Evolutionary conservation across 106 monocot species (phyloP).

Genomic region (Dendrobium huoshanense): DNA sequence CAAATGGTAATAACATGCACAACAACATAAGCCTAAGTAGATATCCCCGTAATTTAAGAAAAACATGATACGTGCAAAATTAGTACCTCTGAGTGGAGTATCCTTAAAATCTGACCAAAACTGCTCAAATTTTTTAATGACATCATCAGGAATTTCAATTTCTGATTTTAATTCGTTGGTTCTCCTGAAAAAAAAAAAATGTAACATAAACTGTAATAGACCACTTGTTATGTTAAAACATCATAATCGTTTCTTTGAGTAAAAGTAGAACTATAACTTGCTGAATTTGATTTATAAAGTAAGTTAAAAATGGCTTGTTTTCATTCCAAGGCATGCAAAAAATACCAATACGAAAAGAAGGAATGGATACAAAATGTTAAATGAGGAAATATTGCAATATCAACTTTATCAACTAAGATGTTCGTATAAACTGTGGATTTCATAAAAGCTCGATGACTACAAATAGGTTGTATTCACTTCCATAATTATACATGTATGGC

Average conservation of each 20-base stretch:
- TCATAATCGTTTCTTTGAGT: not conserved
- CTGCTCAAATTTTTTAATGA: slow-evolving; percentile 66
- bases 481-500: not conserved
- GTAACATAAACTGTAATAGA: not conserved
- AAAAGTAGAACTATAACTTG: not conserved
- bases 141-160: slow-evolving; percentile 72
- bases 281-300: not conserved
- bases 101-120: slow-evolving; percentile 76
- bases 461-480: not conserved
- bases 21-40: not conserved
- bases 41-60: not conserved
- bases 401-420: not conserved
- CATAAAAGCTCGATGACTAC: not conserved
- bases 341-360: not conserved
- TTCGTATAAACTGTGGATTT: not conserved
- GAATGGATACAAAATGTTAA: not conserved
- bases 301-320: not conserved
- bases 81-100: slow-evolving; percentile 68
- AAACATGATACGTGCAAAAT: slow-evolving; percentile 7
- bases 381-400: not conserved
- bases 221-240: not conserved
- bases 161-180: slow-evolving; percentile 88
- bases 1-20: not conserved
- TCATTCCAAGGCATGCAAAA: not conserved
- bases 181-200: slow-evolving; percentile 40